Evolutionary conservation across 345 rosid species (phyloP), one percentile per base, ranked within the genome.

Genomic region (Microthlaspi erraticum): DNA sequence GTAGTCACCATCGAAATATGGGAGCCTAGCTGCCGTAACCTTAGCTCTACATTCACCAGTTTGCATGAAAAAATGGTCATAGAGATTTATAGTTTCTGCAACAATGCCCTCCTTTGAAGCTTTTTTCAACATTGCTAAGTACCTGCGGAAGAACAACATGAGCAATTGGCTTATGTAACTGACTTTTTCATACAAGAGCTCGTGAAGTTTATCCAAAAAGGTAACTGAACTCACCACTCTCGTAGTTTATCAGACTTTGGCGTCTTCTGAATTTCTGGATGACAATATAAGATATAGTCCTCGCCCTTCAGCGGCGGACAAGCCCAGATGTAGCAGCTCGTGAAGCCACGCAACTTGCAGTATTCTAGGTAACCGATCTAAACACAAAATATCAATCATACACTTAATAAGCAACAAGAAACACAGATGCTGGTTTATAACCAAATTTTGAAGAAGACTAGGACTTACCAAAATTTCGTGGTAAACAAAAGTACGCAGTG

Each of bases 241-340:
- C 99, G 82, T 38, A 92, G 89, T 73, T 95, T 95, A 80, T 95
- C 99, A 62, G 98, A 95, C 78, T 95, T 95, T 73, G 99, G 99
- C 44, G 98, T 95, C 80, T 95, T 92, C 87, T 95, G 99, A 65
- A 95, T 95, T 82, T 95, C 99, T 45, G 99, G 99, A 83, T 95
- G 99, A 66, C 99, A 95, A 68, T 95, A 92, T 58, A 95, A 75
- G 63, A 95, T 95, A 79, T 95, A 92, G 75, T 95, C 99, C 86
- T 95, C 99, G 17, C 99, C 99, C 84, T 95, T 95, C 16, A 95
- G 69, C 0, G 99, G 99, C 26, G 99, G 99, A 81, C 99, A 95
- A 43, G 98, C 99, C 99, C 99, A 95, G 70, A 95, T 92, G 77
- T 95, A 95, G 83, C 99, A 95, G 84, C 98, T 95, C 5, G 99